Base-by-base conservation (phyloP, 768 basidiomycete genomes). In the Mrakia frigida region DNA sequence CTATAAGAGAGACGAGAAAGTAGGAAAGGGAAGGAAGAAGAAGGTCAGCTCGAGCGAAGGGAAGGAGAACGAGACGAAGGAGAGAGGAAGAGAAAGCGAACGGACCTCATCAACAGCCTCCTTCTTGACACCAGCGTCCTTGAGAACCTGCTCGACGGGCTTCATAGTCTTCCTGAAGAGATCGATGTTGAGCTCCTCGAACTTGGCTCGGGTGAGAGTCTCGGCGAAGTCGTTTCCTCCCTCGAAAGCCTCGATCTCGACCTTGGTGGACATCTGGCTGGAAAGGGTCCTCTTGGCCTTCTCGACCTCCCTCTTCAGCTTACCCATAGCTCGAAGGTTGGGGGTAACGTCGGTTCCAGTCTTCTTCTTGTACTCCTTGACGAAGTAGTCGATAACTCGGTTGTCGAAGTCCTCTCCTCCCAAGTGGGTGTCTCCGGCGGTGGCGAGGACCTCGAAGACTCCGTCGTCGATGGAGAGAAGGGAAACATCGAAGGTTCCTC, bases 91-190 rank as follows among this genome's bases (percentile, higher is more conserved):
- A 43, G 65, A 11, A 6, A 60, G 73, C 46, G 53, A 35, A 83
- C 86, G 56, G 63, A 91, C 91, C 86, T 98, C 95, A 79, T 95
- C 89, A 72, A 99, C 86, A 79, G 94, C 91, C 81, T 98, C 96
- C 89, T 98, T 99, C 90, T 95, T 96, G 83, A 98, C 91, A 80
- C 91, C 91, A 79, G 96, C 92, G 82, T 98, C 96, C 90, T 97
- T 97, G 81, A 98, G 87, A 31, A 98, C 96, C 85, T 98, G 96
- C 85, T 98, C 95, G 78, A 98, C 96, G 79, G 96, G 96, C 87
- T 95, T 95, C 93, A 98, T 93, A 46, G 96, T 99, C 89, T 96
- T 96, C 82, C 96, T 88, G 92, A 99, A 99, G 72, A 98, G 89
- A 82, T 99, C 96, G 87, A 97, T 91, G 89, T 96, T 97, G 80